Percentiles rank a stretch among this genome's conserved stretches.
Evolutionary conservation across 768 basidiomycete species (phyloP).

Genomic region (Leccinum variicolor): DNA sequence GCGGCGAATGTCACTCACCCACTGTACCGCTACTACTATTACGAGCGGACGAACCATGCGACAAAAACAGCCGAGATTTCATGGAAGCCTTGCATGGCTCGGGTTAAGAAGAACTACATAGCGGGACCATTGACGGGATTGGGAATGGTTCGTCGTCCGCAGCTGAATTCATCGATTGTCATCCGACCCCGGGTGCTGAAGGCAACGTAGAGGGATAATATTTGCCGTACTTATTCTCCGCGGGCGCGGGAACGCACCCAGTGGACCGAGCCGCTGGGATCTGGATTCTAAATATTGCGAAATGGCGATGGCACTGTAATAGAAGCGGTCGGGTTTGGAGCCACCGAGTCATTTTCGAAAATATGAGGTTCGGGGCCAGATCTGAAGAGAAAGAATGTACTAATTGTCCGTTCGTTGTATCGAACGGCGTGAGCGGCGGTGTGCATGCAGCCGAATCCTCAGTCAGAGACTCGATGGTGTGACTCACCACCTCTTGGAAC

Average conservation of each 20-base stretch:
- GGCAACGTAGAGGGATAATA: neutral
- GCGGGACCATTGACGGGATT: neutral
- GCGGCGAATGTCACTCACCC: neutral
- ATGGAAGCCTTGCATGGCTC: neutral
- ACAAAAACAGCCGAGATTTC: conserved; percentile 16
- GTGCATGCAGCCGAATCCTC: neutral
- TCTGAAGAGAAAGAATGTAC: neutral
- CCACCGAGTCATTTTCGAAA: neutral
- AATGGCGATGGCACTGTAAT: neutral
- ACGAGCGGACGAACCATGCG: conserved; percentile 2
- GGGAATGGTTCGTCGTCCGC: neutral
- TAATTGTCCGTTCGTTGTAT: too few species aligned
- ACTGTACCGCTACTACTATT: neutral
- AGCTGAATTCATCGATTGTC: neutral
- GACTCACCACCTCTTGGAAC: neutral
- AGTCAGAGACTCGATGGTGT: neutral
- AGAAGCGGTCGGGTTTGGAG: neutral
- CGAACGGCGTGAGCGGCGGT: neutral
- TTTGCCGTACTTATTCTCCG: neutral
- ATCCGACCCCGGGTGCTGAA: neutral
- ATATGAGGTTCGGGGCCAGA: neutral
- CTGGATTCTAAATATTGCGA: neutral
- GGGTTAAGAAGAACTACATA: neutral
- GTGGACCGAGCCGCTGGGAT: neutral
- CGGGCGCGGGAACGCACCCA: neutral